Evolutionary conservation across 2,329 filamentous ascomycete species (phyloP).

Genomic region (Stagonosporopsis vannaccii): DNA sequence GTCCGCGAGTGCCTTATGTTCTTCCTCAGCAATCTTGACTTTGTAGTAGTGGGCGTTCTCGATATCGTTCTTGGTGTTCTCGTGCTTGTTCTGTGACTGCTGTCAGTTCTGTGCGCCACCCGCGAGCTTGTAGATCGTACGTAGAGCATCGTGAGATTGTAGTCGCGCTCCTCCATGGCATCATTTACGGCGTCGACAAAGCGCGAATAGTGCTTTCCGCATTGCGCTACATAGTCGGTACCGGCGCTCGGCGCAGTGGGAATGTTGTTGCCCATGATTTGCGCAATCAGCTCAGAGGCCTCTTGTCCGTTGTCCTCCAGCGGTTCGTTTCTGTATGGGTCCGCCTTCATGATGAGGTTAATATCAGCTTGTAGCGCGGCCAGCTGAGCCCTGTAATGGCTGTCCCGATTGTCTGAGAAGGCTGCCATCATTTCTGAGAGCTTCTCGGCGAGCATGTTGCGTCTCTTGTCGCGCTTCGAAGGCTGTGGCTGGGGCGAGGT

Average conservation of each 20-base stretch:
- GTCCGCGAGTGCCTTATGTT: constrained; percentile 64
- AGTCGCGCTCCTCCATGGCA: constrained; percentile 85
- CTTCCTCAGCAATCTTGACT: constrained; percentile 67
- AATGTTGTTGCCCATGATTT: constrained; percentile 52
- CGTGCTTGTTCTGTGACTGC: constrained; percentile 62
- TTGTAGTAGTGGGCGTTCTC: constrained; percentile 66
- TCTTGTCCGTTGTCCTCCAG: constrained; percentile 71
- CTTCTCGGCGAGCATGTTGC: constrained; percentile 81
- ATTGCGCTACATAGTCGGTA: constrained; percentile 69
- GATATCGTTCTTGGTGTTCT: constrained; percentile 63
- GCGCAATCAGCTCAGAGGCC: constrained; percentile 66
- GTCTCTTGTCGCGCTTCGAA: constrained; percentile 90
- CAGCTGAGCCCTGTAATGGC: constrained; percentile 86
- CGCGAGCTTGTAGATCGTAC: constrained; percentile 57
- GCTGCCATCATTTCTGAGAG: constrained; percentile 77
- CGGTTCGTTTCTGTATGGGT: constrained; percentile 77
- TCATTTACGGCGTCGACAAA: constrained; percentile 90
- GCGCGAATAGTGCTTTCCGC: constrained; percentile 82
- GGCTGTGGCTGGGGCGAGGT: constrained; percentile 58
- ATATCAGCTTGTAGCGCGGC: constrained; percentile 93
- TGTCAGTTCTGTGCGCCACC: neutral
- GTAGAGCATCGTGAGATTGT: constrained; percentile 79
- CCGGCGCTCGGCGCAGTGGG: constrained; percentile 62
- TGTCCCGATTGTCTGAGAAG: constrained; percentile 81
- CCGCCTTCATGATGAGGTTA: constrained; percentile 82